Evolutionary conservation across 2,329 filamentous ascomycete species (phyloP).

Genomic region (Aspergillus versicolor): DNA sequence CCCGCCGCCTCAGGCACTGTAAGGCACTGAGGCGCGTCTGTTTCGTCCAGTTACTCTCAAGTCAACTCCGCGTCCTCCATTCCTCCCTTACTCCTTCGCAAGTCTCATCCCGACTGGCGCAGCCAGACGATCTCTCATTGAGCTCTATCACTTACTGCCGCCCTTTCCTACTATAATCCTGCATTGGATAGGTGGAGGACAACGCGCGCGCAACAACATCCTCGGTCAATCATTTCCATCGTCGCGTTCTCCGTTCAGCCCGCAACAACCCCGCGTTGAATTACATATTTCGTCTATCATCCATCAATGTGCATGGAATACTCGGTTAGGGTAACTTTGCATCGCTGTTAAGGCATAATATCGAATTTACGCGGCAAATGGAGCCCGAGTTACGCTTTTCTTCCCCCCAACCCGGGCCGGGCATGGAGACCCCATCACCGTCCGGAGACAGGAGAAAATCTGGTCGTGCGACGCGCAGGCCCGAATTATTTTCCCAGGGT

Average conservation of each 20-base stretch:
- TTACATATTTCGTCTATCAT: conserved; percentile 8
- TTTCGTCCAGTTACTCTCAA: conserved; percentile 11
- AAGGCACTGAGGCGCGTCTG: conserved; percentile 24
- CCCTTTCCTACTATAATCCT: not conserved
- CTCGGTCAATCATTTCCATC: conserved; percentile 6
- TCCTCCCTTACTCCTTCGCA: conserved; percentile 1
- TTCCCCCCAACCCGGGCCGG: conserved; percentile 18
- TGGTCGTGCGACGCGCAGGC: conserved; percentile 43
- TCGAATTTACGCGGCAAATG: conserved; percentile 17
- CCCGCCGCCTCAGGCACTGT: conserved; percentile 8
- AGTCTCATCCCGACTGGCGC: conserved; percentile 6
- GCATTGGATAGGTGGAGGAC: conserved; percentile 1
- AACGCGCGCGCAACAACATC: conserved; percentile 17
- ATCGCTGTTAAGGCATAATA: not conserved
- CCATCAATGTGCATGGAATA: not conserved
- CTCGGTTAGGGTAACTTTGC: not conserved
- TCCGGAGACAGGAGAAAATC: conserved; percentile 43
- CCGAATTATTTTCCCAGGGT: conserved; percentile 43
- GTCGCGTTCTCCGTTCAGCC: conserved; percentile 17
- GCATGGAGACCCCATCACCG: conserved; percentile 23
- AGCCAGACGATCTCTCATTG: conserved; percentile 1
- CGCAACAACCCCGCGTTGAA: conserved; percentile 16
- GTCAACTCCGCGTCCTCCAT: conserved; percentile 12
- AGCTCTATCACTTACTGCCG: not conserved
- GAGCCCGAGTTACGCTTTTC: conserved; percentile 24